Evolutionary conservation across 2,329 filamentous ascomycete genomes (phyloP).

Genomic region (Aureobasidium leucospermi): DNA sequence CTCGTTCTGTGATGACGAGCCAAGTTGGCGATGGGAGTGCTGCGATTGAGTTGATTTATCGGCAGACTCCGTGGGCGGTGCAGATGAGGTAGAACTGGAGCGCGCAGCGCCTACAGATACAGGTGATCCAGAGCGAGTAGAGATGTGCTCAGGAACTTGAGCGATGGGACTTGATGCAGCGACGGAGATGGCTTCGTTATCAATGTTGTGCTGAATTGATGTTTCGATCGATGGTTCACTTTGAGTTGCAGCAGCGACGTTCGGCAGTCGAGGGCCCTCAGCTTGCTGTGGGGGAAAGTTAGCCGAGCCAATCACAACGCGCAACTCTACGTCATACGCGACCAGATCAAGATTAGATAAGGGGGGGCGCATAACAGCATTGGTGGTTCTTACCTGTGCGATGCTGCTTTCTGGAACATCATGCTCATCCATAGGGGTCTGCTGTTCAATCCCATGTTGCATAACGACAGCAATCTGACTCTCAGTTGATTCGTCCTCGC

Average conservation of each 20-base stretch:
- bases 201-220: background rate
- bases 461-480: background rate
- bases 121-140: background rate
- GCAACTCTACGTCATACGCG: background rate
- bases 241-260: conserved; percentile 5
- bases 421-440: background rate
- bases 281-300: background rate
- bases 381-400: conserved; percentile 4
- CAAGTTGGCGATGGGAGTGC: background rate
- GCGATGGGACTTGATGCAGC: background rate
- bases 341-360: conserved; percentile 6
- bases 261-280: background rate
- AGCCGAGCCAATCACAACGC: conserved; percentile 12
- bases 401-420: conserved; percentile 9
- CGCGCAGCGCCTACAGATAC: background rate
- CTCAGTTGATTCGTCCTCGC: background rate
- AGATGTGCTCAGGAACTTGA: background rate
- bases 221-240: background rate
- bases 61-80: conserved; percentile 1
- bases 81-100: conserved; percentile 5
- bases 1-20: background rate
- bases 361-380: background rate
- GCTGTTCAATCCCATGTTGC: background rate
- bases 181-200: background rate
- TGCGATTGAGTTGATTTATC: conserved; percentile 3